A percentile compares a stretch with the other conserved stretches of the same genome.
These are phyloP conservation scores for Debaryomyces robertsiae DNA, from an alignment of 1,139 yeast species.

Conservation along the genomic window DNA sequence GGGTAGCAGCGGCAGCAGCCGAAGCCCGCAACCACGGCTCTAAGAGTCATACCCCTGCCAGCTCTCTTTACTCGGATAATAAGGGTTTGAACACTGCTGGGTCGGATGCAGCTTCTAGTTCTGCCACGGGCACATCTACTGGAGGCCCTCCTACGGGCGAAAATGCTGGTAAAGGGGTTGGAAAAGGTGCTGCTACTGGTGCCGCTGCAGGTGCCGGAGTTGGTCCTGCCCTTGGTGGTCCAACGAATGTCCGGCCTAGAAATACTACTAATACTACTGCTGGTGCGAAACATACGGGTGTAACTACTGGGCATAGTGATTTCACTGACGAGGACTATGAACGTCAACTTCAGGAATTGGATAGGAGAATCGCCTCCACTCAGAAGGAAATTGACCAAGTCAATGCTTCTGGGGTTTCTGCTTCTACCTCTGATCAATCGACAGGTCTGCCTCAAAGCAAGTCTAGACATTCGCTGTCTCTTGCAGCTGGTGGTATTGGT, in stretches of 20 bases:
- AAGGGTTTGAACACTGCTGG: conserved; percentile 5
- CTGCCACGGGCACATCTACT: conserved; percentile 1
- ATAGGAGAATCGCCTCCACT: conserved; percentile 25
- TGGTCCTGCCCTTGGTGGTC: conserved; percentile 5
- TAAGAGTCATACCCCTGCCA: background rate
- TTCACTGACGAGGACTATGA: conserved; percentile 23
- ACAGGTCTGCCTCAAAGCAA: background rate
- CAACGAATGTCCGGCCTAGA: conserved; percentile 3
- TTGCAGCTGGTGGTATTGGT: conserved; percentile 11
- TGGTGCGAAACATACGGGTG: background rate
- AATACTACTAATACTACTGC: conserved; percentile 6
- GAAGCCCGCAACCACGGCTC: conserved; percentile 9
- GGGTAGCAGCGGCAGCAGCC: conserved; percentile 22
- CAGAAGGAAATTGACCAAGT: conserved; percentile 26
- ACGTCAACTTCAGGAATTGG: conserved; percentile 23
- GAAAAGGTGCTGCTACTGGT: conserved; percentile 6
- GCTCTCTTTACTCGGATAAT: background rate
- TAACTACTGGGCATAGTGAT: conserved; percentile 13
- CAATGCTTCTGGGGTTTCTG: conserved; percentile 7
- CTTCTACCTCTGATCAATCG: conserved; percentile 8
- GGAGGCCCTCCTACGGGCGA: background rate
- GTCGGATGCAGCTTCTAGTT: conserved; percentile 10
- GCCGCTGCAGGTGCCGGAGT: conserved; percentile 10
- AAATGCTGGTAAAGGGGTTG: conserved; percentile 4
- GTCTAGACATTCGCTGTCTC: conserved; percentile 10